Percentiles rank a stretch among this genome's conserved stretches.
Conservation (phyloP, 495 filamentous ascomycete genomes). For the Talaromyces nanjingensis region DNA sequence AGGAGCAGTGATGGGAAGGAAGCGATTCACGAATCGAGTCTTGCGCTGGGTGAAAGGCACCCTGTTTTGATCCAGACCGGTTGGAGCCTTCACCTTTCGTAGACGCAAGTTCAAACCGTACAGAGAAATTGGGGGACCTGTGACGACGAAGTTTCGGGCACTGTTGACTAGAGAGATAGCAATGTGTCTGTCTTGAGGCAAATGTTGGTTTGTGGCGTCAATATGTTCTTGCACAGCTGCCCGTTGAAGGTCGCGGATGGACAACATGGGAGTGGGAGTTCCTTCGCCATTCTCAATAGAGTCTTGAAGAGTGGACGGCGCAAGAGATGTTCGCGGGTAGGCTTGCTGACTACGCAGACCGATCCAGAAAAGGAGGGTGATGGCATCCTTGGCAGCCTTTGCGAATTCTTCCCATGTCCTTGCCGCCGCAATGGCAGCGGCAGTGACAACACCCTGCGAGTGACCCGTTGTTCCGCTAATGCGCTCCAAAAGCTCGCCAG, state of each 20-base stretch:
- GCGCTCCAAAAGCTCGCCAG: constrained; percentile 74
- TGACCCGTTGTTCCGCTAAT: constrained; percentile 89
- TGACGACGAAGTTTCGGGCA: constrained; percentile 92
- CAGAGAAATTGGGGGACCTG: constrained; percentile 88
- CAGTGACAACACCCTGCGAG: constrained; percentile 91
- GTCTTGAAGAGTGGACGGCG: constrained; percentile 88
- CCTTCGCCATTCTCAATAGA: constrained; percentile 92
- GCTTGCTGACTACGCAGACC: constrained; percentile 97
- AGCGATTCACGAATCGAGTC: constrained; percentile 91
- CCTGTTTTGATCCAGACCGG: constrained; percentile 90
- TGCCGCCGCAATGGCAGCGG: constrained; percentile 83
- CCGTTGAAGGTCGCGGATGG: constrained; percentile 83
- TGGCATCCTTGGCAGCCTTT: constrained; percentile 63
- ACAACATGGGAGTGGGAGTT: constrained; percentile 91
- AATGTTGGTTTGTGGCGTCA: constrained; percentile 89
- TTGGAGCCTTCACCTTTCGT: constrained; percentile 93
- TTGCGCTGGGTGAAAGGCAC: constrained; percentile 94
- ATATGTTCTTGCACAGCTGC: constrained; percentile 88
- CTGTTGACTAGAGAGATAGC: constrained; percentile 94
- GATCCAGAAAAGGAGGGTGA: constrained; percentile 99
- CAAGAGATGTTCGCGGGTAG: constrained; percentile 87
- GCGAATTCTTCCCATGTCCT: constrained; percentile 87
- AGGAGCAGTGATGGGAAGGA: constrained; percentile 93
- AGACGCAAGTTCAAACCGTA: constrained; percentile 92
- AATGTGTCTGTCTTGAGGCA: constrained; percentile 87